These are phyloP conservation scores for Alternaria dauci DNA, from an alignment of 2,329 filamentous ascomycete species.

Conservation along the genomic window DNA sequence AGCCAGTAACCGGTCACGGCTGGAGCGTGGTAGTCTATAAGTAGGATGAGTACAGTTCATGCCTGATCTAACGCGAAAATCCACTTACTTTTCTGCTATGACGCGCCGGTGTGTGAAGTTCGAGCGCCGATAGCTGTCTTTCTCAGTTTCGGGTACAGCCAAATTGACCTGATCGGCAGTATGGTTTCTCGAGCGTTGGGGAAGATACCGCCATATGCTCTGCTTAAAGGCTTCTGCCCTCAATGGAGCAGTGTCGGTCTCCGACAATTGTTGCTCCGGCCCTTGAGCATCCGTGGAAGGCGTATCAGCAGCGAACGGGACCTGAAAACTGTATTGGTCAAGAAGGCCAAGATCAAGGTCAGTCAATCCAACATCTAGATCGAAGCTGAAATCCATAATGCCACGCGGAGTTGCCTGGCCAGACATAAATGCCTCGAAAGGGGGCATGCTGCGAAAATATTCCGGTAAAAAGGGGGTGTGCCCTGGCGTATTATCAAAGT, in stretches of 20 bases:
- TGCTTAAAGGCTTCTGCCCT: conserved; percentile 51
- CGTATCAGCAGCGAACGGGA: conserved; percentile 51
- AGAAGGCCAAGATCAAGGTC: conserved; percentile 57
- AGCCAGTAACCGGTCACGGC: conserved; percentile 68
- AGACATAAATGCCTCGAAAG: conserved; percentile 37
- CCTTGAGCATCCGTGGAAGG: conserved; percentile 34
- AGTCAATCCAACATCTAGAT: conserved; percentile 57
- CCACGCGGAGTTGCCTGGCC: conserved; percentile 56
- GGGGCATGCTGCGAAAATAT: conserved; percentile 43
- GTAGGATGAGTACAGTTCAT: not conserved
- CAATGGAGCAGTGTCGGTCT: conserved; percentile 33
- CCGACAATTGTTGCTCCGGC: conserved; percentile 22
- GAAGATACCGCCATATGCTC: conserved; percentile 57
- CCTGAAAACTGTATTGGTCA: conserved; percentile 56
- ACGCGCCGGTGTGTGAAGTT: conserved; percentile 50
- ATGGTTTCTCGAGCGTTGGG: conserved; percentile 39
- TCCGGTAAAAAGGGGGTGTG: conserved; percentile 37
- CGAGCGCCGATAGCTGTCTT: conserved; percentile 41
- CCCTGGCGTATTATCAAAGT: conserved; percentile 25
- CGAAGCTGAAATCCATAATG: conserved; percentile 56
- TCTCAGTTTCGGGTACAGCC: conserved; percentile 48
- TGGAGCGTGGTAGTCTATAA: conserved; percentile 47
- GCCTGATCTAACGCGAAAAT: not conserved
- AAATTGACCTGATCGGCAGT: conserved; percentile 49
- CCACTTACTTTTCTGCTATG: conserved; percentile 47